Evolutionary conservation across 148 eudicot genomes (phyloP).

Genomic region (Rhododendron kiyosumense): DNA sequence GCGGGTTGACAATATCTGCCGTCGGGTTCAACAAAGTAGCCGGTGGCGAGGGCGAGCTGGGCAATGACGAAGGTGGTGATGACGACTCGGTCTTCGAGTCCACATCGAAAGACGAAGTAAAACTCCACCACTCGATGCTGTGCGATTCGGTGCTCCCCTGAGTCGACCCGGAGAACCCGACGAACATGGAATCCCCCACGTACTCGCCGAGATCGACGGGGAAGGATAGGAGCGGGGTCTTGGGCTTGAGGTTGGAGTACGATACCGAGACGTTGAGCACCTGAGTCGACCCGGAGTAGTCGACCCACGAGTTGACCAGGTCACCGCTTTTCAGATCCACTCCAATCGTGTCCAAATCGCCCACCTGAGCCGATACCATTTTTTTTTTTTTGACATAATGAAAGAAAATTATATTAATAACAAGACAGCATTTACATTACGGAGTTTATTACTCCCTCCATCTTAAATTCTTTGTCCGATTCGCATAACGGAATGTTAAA

Average conservation of each 20-base stretch:
- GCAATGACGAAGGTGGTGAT: constrained; percentile 8
- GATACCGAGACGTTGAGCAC: constrained; percentile 45
- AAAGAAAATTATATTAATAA: too few species aligned
- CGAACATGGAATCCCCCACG: constrained; percentile 56
- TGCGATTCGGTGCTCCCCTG: constrained; percentile 90
- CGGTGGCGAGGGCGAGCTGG: constrained; percentile 33
- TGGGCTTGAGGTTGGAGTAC: constrained; percentile 71
- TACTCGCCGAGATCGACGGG: constrained; percentile 39
- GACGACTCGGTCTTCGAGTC: constrained; percentile 8
- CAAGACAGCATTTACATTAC: background rate
- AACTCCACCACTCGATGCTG: constrained; percentile 84
- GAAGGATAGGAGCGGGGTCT: constrained; percentile 39
- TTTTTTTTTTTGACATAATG: too few species aligned
- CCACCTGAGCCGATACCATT: constrained; percentile 38
- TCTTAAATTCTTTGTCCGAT: too few species aligned
- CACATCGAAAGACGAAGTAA: constrained; percentile 47
- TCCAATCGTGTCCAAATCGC: constrained; percentile 46
- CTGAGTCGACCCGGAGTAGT: constrained; percentile 48
- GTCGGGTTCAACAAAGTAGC: constrained; percentile 26
- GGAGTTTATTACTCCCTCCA: too few species aligned
- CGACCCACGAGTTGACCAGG: constrained; percentile 70
- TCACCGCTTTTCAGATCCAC: constrained; percentile 81
- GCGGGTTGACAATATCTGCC: constrained; percentile 20
- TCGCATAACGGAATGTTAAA: too few species aligned
- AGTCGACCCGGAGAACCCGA: constrained; percentile 82